These are phyloP conservation scores for Eimeria brunetti DNA, from an alignment of 169 alveolate species.

Conservation along the genomic window DNA sequence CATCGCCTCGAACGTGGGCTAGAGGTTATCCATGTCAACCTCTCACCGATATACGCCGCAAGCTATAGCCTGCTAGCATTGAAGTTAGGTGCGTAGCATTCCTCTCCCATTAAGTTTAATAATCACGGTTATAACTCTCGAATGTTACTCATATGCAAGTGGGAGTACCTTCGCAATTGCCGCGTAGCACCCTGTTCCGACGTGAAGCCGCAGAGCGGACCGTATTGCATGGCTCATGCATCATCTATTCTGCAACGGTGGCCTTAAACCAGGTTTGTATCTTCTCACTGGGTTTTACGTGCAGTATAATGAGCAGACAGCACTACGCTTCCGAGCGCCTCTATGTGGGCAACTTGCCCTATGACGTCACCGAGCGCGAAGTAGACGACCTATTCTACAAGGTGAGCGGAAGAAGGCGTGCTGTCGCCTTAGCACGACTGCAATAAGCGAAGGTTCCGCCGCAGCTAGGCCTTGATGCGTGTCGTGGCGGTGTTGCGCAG, in stretches of 20 bases:
- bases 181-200: constrained; percentile 2
- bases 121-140: neutral
- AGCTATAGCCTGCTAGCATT: constrained; percentile 42
- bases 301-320: constrained; percentile 56
- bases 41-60: constrained; percentile 56
- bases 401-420: neutral
- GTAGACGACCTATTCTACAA: constrained; percentile 62
- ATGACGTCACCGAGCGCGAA: constrained; percentile 44
- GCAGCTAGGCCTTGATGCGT: neutral
- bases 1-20: neutral
- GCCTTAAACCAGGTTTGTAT: neutral
- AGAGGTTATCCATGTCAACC: constrained; percentile 39
- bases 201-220: neutral
- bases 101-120: neutral
- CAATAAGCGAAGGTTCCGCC: neutral
- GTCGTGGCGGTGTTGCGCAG: constrained; percentile 74
- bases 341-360: constrained; percentile 60
- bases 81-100: constrained; percentile 46
- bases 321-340: constrained; percentile 40
- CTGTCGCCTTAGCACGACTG: neutral
- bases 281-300: neutral
- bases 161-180: constrained; percentile 20
- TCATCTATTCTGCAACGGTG: neutral
- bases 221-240: neutral
- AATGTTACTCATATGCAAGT: neutral